phyloP scores from a whole-genome alignment of 768 basidiomycete genomes.

The Lactarius indigo region DNA sequence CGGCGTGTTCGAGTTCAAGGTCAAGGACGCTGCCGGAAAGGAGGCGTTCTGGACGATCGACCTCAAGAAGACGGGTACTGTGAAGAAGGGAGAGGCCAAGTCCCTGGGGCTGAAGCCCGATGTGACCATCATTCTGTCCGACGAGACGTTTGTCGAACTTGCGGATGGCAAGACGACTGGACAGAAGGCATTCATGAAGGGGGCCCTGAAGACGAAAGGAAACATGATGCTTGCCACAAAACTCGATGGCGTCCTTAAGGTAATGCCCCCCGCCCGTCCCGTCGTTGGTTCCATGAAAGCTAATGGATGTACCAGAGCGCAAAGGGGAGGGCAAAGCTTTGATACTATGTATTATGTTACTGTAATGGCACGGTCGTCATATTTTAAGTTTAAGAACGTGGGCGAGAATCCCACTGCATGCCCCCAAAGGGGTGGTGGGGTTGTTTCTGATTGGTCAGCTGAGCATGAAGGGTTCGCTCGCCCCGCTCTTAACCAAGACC shows the following conservation, averaged over 20 bases:
- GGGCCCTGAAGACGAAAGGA: conserved; percentile 87
- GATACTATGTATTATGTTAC: not conserved
- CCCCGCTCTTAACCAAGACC: not conserved
- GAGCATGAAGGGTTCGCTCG: not conserved
- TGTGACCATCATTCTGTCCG: conserved; percentile 74
- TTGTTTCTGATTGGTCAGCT: not conserved
- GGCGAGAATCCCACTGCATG: not conserved
- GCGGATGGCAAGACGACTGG: conserved; percentile 81
- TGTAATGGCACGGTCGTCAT: not conserved
- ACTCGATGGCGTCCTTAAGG: conserved; percentile 80
- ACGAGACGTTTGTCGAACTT: conserved; percentile 70
- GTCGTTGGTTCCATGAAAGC: not conserved
- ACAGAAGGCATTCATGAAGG: conserved; percentile 96
- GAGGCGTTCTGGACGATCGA: conserved; percentile 88
- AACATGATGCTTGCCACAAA: conserved; percentile 95
- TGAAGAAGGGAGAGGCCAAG: conserved; percentile 59
- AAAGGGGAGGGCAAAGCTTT: conserved; percentile 22
- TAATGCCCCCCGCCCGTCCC: conserved; percentile 29
- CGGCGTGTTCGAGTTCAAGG: conserved; percentile 81
- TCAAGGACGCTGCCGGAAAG: conserved; percentile 69
- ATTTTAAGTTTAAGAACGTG: not conserved
- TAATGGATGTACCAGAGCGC: conserved; percentile 10
- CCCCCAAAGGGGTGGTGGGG: not conserved
- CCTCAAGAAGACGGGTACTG: conserved; percentile 76
- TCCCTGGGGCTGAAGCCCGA: conserved; percentile 68